These are phyloP conservation scores for Epichloe sylvatica DNA, from an alignment of 2,329 filamentous ascomycete genomes.

Conservation along the genomic window DNA sequence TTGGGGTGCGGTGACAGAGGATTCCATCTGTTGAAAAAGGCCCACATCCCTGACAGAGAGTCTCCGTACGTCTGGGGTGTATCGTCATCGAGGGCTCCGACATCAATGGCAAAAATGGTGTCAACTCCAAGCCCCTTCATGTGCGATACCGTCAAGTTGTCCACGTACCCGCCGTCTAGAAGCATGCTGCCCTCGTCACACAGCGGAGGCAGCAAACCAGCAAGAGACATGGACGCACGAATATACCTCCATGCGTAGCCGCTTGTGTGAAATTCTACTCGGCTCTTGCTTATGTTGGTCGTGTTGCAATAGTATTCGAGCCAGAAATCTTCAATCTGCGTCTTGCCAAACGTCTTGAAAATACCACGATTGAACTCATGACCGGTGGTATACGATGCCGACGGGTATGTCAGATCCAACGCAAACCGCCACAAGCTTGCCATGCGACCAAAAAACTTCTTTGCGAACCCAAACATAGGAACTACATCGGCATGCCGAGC, in stretches of 20 bases:
- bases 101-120: slow-evolving; percentile 89
- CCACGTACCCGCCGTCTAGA: slow-evolving; percentile 89
- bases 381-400: slow-evolving; percentile 91
- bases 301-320: slow-evolving; percentile 98
- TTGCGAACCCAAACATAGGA: slow-evolving; percentile 89
- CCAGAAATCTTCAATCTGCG: slow-evolving; percentile 98
- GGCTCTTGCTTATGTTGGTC: slow-evolving; percentile 92
- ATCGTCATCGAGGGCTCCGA: slow-evolving; percentile 82
- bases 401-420: slow-evolving; percentile 88
- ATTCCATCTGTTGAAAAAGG: slow-evolving; percentile 91
- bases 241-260: slow-evolving; percentile 98
- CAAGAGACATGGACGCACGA: slow-evolving; percentile 89
- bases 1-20: slow-evolving; percentile 81
- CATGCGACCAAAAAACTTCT: slow-evolving; percentile 98
- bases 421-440: slow-evolving; percentile 98
- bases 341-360: slow-evolving; percentile 94
- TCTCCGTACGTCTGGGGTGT: slow-evolving; percentile 88
- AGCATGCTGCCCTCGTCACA: slow-evolving; percentile 97
- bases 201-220: slow-evolving; percentile 79
- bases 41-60: slow-evolving; percentile 89
- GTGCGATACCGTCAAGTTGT: slow-evolving; percentile 91
- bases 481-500: slow-evolving; percentile 93
- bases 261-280: slow-evolving; percentile 83
- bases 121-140: slow-evolving; percentile 93
- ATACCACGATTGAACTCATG: slow-evolving; percentile 98